Base-by-base conservation (phyloP, 129 eudicot species). In the Silybum marianum region DNA sequence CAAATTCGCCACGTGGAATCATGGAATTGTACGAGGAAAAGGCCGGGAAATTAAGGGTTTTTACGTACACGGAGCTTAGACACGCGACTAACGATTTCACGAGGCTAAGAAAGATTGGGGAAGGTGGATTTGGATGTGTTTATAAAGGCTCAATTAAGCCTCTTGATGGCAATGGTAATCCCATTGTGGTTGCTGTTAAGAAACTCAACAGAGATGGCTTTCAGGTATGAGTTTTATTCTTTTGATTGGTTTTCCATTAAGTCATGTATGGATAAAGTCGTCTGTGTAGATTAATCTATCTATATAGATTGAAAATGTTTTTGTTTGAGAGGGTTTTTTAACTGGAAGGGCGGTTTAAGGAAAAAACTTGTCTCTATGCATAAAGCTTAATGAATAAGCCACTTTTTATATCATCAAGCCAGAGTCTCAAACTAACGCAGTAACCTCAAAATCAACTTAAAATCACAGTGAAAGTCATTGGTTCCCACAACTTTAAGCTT, bases 111-210 rank as follows among this genome's bases (percentile, higher is more conserved):
- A 95, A 92, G 89, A 89, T 95, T 72, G 98, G 98, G 40, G 97
- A 92, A 87, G 98, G 98, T 30, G 97, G 98, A 46, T 92, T 94
- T 82, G 98, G 98, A 66, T 78, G 92, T 16, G 98, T 94, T n/a
- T 94, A 90, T 44, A 89, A 90, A 75, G 97, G 92, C 13, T 81
- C 82, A 14, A 85, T 94, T 39, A 94, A 92, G 85, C 89, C 90
- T 75, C 71, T 80, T 40, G 91, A 85, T 79, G 92, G 90, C 21
- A 89, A 86, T 51, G 93, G 89, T 58, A 89, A 89, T 14, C 90
- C 88, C 38, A 18, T 84, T 46, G 82, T 80, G 22, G 98, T 89
- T 79, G 98, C 98, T 22, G 73, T 94, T 51, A 94, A 94, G 74
- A 94, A 86, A 76, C 96, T 94, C 81, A 92, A 85, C 72, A 77